phyloP scores from a whole-genome alignment of 257 asterid species.

The Dorcoceras hygrometricum region DNA sequence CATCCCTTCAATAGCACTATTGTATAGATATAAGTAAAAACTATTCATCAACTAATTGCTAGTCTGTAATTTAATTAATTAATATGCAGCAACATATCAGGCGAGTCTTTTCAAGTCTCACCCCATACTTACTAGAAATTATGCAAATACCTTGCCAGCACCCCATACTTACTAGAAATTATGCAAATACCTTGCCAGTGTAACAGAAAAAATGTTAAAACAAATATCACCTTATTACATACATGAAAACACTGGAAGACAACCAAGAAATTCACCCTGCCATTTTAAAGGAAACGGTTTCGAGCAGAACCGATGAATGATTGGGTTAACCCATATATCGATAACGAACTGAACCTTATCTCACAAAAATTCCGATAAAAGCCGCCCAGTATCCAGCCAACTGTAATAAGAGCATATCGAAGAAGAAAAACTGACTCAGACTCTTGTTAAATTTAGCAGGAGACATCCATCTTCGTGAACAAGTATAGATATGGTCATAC shows the following conservation, averaged over 20 bases:
- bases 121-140: no score
- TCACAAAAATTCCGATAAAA: slow-evolving; percentile 39
- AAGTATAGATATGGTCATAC: slow-evolving; percentile 29
- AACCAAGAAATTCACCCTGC: neutral
- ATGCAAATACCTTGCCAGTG: no score
- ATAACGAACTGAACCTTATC: slow-evolving; percentile 31
- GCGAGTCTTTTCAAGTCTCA: no score
- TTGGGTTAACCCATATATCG: neutral
- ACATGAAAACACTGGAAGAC: neutral
- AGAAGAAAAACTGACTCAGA: neutral
- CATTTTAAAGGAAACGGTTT: neutral
- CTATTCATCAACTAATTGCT: no score
- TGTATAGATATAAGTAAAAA: no score
- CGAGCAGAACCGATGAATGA: neutral
- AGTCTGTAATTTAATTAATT: no score
- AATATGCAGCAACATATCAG: no score
- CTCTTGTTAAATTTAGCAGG: neutral
- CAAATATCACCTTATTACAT: neutral
- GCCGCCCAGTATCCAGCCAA: slow-evolving; percentile 74
- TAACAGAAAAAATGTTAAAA: no score
- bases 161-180: no score
- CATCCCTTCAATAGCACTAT: no score
- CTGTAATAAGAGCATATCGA: slow-evolving; percentile 35
- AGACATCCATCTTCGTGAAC: neutral
- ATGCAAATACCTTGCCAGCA: no score